Evolutionary conservation across 1,284 basidiomycete genomes (phyloP), one percentile per base, ranked within the genome.

Genomic region (Sparassis latifolia): DNA sequence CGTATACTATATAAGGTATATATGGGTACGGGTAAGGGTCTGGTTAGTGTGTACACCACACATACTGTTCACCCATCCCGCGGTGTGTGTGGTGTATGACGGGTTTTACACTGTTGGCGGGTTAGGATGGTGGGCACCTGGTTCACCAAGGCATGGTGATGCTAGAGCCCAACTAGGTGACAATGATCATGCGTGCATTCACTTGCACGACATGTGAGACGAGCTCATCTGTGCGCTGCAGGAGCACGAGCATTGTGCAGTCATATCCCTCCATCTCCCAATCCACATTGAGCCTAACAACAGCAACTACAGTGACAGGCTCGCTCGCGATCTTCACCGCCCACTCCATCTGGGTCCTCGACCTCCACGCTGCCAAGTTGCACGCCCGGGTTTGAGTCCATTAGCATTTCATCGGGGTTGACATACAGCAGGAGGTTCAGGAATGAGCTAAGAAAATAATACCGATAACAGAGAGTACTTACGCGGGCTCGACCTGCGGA

Each of bases 191-290:
- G 39, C 79, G 82, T 10, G 76, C 72, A 63, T 92, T 92, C 38
- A 71, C 86, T 10, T 72, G 76, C 28, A 76, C 74, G 12, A 92
- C 78, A 55, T 79, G 79, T 27, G 67, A 58, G 47, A 92, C 76
- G 35, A 92, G 69, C 59, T 89, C 86, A 62, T 92, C 83, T 10
- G 82, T 84, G 27, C 80, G 72, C 4, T 82, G 82, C 10, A 86
- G 86, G 28, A 89, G 72, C 5, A 73, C 76, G 44, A 88, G 66
- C 2, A 82, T 83, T 32, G 75, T 78, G 39, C 84, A 67, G 55
- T 87, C 85, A 56, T 84, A 81, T 3, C 84, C 84, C 59, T 86
- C 85, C 3, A 81, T 80, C 66, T 92, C 89, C 84, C 84, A 91
- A 58, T 91, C 89, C 1, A 76, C 73, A 53, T 85, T 89, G 42